Evolutionary conservation across 2,329 filamentous ascomycete species (phyloP).

Genomic region (Aspergillus transmontanensis): DNA sequence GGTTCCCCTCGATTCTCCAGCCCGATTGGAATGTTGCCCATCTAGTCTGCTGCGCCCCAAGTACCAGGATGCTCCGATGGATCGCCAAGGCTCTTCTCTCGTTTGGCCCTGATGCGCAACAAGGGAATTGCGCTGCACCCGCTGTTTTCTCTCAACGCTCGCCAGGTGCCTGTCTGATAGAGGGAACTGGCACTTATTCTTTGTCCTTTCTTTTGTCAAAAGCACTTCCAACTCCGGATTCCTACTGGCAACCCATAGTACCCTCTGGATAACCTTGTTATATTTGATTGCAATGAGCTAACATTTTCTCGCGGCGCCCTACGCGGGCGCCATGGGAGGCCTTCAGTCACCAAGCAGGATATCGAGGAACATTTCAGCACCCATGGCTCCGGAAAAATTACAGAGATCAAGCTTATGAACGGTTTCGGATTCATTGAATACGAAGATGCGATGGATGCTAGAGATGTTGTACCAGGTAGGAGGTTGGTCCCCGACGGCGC

Average conservation of each 20-base stretch:
- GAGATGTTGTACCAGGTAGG: slow-evolving; percentile 97
- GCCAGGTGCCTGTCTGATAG: slow-evolving; percentile 2
- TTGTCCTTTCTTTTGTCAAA: slow-evolving; percentile 11
- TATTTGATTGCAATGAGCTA: slow-evolving; percentile 33
- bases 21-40: slow-evolving; percentile 23
- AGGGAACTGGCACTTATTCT: slow-evolving; percentile 11
- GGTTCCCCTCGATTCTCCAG: slow-evolving; percentile 19
- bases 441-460: slow-evolving; percentile 96
- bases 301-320: slow-evolving; percentile 33
- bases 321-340: slow-evolving; percentile 31
- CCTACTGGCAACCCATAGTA: slow-evolving; percentile 21
- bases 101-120: slow-evolving; percentile 14
- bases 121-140: slow-evolving; percentile 6
- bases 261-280: slow-evolving; percentile 18
- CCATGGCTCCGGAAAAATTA: slow-evolving; percentile 96
- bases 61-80: slow-evolving; percentile 19
- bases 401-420: slow-evolving; percentile 99
- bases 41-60: slow-evolving; percentile 13
- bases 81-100: slow-evolving; percentile 13
- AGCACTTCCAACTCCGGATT: slow-evolving; percentile 13
- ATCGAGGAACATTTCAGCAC: slow-evolving; percentile 93
- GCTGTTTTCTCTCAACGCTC: slow-evolving; percentile 7
- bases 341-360: slow-evolving; percentile 89
- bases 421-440: slow-evolving; percentile 99
- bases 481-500: slow-evolving; percentile 18